Conservation (phyloP, 2,329 filamentous ascomycete species). For the Aspergillus latus region DNA sequence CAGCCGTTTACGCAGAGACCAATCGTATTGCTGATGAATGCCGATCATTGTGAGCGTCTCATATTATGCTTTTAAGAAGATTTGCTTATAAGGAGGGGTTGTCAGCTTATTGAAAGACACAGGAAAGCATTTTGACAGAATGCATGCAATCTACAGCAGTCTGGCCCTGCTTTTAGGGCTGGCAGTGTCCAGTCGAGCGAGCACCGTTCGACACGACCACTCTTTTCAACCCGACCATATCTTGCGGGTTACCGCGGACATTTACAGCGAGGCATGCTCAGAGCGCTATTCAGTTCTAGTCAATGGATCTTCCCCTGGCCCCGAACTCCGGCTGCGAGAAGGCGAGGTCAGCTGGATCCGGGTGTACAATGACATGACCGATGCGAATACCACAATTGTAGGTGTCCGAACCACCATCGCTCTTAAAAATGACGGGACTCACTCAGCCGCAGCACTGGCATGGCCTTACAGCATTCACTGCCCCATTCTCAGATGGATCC, state of each 20-base stretch:
- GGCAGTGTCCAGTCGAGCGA: not conserved
- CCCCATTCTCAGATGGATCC: slow-evolving; percentile 65
- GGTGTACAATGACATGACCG: slow-evolving; percentile 58
- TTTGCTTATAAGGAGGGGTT: too few relatives aligned
- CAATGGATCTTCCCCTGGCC: slow-evolving; percentile 56
- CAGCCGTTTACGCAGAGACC: too few relatives aligned
- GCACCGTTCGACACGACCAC: not conserved
- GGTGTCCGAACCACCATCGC: slow-evolving; percentile 3
- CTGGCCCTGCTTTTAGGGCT: not conserved
- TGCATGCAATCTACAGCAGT: not conserved
- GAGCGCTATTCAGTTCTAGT: slow-evolving; percentile 49
- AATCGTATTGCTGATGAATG: too few relatives aligned
- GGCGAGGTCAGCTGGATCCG: slow-evolving; percentile 53
- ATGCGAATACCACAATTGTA: slow-evolving; percentile 60
- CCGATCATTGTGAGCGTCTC: too few relatives aligned
- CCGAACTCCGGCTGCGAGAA: slow-evolving; percentile 49
- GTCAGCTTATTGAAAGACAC: too few relatives aligned
- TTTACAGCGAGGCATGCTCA: slow-evolving; percentile 2
- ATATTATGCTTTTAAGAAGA: too few relatives aligned
- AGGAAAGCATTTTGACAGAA: not conserved
- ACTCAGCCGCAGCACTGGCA: slow-evolving; percentile 60
- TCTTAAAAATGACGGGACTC: not conserved
- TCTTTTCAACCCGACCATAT: slow-evolving; percentile 9
- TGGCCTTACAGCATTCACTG: slow-evolving; percentile 59
- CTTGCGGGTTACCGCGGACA: not conserved